Conservation (phyloP, 2,329 filamentous ascomycete species). For the Lanzia echinophila region DNA sequence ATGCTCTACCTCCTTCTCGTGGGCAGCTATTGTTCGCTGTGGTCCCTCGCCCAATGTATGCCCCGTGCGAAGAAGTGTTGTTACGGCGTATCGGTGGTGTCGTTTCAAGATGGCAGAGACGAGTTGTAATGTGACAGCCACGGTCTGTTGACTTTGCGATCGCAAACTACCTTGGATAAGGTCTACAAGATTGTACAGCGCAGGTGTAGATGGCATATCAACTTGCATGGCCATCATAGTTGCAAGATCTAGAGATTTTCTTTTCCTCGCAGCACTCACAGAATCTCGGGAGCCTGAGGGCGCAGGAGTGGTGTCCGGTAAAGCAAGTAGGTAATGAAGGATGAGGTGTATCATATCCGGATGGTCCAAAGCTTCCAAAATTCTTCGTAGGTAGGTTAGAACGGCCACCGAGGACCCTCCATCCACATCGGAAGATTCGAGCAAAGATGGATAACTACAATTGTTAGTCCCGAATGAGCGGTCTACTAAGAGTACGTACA, state of each 20-base stretch:
- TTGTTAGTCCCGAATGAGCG: slow-evolving; percentile 14
- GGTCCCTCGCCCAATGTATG: slow-evolving; percentile 46
- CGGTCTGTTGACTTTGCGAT: slow-evolving; percentile 81
- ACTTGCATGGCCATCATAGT: slow-evolving; percentile 70
- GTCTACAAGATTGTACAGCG: slow-evolving; percentile 89
- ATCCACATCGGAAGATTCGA: slow-evolving; percentile 95
- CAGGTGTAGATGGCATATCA: slow-evolving; percentile 68
- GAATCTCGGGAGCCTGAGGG: slow-evolving; percentile 38
- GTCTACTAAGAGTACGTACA: slow-evolving; percentile 48
- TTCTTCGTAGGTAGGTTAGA: slow-evolving; percentile 83
- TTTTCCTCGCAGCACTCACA: slow-evolving; percentile 65
- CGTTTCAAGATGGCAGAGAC: slow-evolving; percentile 79
- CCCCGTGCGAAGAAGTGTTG: slow-evolving; percentile 65
- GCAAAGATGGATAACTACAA: slow-evolving; percentile 78
- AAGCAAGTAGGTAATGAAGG: slow-evolving; percentile 81
- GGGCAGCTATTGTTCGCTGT: slow-evolving; percentile 63
- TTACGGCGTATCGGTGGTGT: slow-evolving; percentile 80
- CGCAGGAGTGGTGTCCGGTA: slow-evolving; percentile 50
- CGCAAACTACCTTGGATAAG: slow-evolving; percentile 78
- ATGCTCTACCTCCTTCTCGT: slow-evolving; percentile 68
- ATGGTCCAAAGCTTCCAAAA: slow-evolving; percentile 86
- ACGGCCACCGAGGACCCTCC: slow-evolving; percentile 95
- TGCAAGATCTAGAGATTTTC: slow-evolving; percentile 83
- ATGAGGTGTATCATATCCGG: slow-evolving; percentile 92
- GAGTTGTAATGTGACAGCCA: slow-evolving; percentile 81